Evolutionary conservation across 2,329 filamentous ascomycete genomes (phyloP), one percentile per base, ranked within the genome.

Genomic region (Calonectria multiphialidica): DNA sequence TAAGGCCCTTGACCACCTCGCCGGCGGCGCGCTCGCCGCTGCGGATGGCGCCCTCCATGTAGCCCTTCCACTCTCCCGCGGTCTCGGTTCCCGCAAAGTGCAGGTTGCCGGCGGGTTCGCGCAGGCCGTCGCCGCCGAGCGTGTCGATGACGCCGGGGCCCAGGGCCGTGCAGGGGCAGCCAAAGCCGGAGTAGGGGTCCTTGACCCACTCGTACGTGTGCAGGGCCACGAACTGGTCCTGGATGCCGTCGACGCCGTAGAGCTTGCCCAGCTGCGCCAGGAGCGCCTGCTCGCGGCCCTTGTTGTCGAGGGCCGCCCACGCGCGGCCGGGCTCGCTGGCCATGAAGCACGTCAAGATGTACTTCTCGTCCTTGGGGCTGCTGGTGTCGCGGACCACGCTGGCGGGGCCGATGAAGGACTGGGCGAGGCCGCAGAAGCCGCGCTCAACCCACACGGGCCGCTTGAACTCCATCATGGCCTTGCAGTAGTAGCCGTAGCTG

Each of bases 401-500:
- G 3, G 84, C 83, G 0, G 89, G 88, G 0, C 88, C 88, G 6
- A 79, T 75, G 57, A 86, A 86, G 0, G 86, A 87, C 63, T 86
- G 83, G 1, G 82, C 79, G 1, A 87, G 80, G 2, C 89, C 90
- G 70, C 85, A 87, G 42, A 86, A 83, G 0, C 86, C 85, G 1
- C 67, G 70, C 3, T 77, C 70, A 28, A 75, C 72, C 84, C 84
- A 86, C 75, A 81, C 89, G 0, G 87, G 84, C 5, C 77, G 68
- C 16, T 76, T 75, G 76, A 85, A 89, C 7, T 80, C 75, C 35
- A 87, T 76, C 65, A 90, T 88, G 7, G 84, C 85, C 77, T 91
- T 91, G 62, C 84, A 86, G 74, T 89, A 89, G 72, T 86, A 86
- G 3, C 88, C 88, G 45, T 86, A 84, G 0, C 74, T 78, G 7